Conservation (phyloP, 2,329 filamentous ascomycete species). For the Penicillium verrucosum region DNA sequence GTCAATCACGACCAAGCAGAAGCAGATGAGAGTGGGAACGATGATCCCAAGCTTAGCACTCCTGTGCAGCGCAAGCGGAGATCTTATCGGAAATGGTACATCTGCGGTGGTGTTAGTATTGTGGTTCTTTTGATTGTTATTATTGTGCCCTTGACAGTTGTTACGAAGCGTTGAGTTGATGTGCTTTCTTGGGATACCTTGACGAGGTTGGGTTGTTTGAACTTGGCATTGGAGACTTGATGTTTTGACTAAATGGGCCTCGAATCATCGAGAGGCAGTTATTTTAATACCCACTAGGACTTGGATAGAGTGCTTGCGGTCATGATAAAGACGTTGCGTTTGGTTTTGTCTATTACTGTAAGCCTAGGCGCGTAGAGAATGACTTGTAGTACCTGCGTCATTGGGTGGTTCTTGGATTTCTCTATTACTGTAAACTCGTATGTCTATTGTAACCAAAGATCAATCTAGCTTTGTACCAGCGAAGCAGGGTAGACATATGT, state of each 20-base stretch:
- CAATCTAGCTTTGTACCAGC: too few species aligned
- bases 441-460: too few species aligned
- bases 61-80: background rate
- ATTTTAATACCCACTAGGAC: background rate
- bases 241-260: background rate
- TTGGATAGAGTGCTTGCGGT: too few species aligned
- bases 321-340: background rate
- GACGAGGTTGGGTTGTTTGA: background rate
- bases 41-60: background rate
- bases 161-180: background rate
- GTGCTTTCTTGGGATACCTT: background rate
- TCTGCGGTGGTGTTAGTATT: background rate
- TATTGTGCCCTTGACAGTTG: background rate
- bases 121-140: background rate
- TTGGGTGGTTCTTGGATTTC: too few species aligned
- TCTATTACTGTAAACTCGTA: too few species aligned
- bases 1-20: background rate
- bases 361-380: background rate
- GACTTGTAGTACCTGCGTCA: too few species aligned
- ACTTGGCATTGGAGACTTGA: background rate
- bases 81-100: background rate
- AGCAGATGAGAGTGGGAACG: background rate
- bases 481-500: too few species aligned
- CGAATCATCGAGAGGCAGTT: background rate
- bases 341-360: background rate